Percentiles rank a stretch among this genome's conserved stretches.
Conservation (phyloP, 169 alveolate genomes). For the Perkinsus chesapeaki region DNA sequence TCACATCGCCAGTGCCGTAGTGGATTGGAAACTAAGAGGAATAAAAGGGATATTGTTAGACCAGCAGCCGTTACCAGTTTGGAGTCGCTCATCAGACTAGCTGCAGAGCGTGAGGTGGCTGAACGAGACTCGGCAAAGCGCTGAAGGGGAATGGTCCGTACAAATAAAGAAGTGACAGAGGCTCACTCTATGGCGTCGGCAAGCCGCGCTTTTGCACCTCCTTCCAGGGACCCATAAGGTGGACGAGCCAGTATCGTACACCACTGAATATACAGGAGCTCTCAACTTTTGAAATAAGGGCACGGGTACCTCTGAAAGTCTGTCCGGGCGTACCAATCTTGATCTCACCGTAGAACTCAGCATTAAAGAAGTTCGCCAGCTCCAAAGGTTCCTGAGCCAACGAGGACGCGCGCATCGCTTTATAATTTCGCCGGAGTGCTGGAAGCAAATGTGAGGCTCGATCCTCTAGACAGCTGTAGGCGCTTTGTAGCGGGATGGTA, state of each 20-base stretch:
- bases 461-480: background rate
- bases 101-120: background rate
- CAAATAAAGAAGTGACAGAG: background rate
- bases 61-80: background rate
- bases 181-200: slow-evolving; percentile 10
- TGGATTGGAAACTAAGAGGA: background rate
- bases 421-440: background rate
- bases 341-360: slow-evolving; percentile 49
- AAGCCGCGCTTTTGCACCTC: slow-evolving; percentile 36
- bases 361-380: slow-evolving; percentile 39
- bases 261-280: slow-evolving; percentile 17
- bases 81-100: background rate
- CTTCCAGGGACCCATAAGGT: slow-evolving; percentile 58
- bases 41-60: background rate
- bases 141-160: background rate
- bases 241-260: slow-evolving; percentile 65
- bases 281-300: background rate
- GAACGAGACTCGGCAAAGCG: background rate
- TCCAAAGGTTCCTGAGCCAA: background rate
- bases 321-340: slow-evolving; percentile 54
- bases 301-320: background rate
- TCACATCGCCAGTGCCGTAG: background rate
- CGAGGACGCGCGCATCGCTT: background rate
- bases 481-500: background rate
- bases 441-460: background rate